phyloP scores from a whole-genome alignment of 2,329 filamentous ascomycete genomes.

The Trichoderma polysporum region DNA sequence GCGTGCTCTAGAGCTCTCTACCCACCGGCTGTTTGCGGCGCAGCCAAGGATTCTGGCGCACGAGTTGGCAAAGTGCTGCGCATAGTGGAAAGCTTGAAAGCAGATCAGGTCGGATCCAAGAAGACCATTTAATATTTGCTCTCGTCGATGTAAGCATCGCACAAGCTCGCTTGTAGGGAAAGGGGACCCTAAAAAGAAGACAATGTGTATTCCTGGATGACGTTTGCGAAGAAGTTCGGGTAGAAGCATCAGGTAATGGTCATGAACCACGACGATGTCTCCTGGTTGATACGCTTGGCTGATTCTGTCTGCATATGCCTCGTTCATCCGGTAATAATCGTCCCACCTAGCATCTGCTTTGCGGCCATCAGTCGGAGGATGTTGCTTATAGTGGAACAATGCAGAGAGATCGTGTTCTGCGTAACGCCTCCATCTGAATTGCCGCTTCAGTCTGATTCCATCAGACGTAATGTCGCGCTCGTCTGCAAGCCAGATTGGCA shows the following conservation, averaged over 20 bases:
- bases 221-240: constrained; percentile 84
- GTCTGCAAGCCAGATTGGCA: constrained; percentile 87
- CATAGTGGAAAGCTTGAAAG: constrained; percentile 93
- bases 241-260: constrained; percentile 88
- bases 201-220: constrained; percentile 83
- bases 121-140: constrained; percentile 84
- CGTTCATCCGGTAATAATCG: constrained; percentile 92
- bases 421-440: constrained; percentile 82
- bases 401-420: constrained; percentile 90
- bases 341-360: constrained; percentile 79
- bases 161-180: constrained; percentile 96
- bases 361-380: constrained; percentile 80
- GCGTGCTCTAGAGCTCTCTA: constrained; percentile 69
- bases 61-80: constrained; percentile 88
- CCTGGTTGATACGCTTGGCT: constrained; percentile 84
- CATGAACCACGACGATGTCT: constrained; percentile 87
- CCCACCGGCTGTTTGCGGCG: constrained; percentile 75
- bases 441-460: constrained; percentile 70
- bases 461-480: constrained; percentile 58
- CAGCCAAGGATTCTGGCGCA: constrained; percentile 86
- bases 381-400: constrained; percentile 92
- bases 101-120: constrained; percentile 88
- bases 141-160: constrained; percentile 79
- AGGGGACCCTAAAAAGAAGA: constrained; percentile 88
- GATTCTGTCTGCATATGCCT: constrained; percentile 85